These are phyloP conservation scores for Gossypioides kirkii DNA, from an alignment of 345 rosid genomes.

Conservation along the genomic window DNA sequence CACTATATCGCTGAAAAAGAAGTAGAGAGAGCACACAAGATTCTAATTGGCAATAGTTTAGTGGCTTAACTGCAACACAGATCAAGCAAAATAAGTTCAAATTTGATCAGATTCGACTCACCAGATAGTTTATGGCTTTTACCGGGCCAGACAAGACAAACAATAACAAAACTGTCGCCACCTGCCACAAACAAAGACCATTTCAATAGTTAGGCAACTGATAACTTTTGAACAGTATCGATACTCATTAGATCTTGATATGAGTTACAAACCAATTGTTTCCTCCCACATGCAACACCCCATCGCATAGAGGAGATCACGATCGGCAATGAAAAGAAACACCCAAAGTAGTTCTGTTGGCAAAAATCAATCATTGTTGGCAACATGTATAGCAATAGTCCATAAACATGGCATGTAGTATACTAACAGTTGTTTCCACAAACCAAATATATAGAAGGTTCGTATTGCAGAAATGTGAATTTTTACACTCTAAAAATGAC, in stretches of 20 bases:
- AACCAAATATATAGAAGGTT: not conserved
- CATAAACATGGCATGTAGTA: not conserved
- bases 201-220: not conserved
- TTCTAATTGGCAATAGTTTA: not conserved
- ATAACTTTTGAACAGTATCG: not conserved
- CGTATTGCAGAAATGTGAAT: not conserved
- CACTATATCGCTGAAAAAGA: not conserved
- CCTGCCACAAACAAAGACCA: slow-evolving; percentile 41
- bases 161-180: slow-evolving; percentile 79
- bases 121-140: slow-evolving; percentile 82
- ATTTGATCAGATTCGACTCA: slow-evolving; percentile 29
- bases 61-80: not conserved
- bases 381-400: not conserved
- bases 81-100: slow-evolving; percentile 1
- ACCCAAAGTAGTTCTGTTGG: slow-evolving; percentile 87
- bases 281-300: slow-evolving; percentile 90
- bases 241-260: slow-evolving; percentile 14
- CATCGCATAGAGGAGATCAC: slow-evolving; percentile 88
- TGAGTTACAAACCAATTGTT: slow-evolving; percentile 57
- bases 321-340: slow-evolving; percentile 84
- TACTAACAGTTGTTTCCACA: not conserved
- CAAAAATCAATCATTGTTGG: slow-evolving; percentile 12
- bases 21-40: not conserved
- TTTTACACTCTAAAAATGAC: not conserved
- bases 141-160: slow-evolving; percentile 88